A percentile compares a stretch with the other conserved stretches of the same genome.
phyloP scores from a whole-genome alignment of 306 rosid species.

The Inga laurina region DNA sequence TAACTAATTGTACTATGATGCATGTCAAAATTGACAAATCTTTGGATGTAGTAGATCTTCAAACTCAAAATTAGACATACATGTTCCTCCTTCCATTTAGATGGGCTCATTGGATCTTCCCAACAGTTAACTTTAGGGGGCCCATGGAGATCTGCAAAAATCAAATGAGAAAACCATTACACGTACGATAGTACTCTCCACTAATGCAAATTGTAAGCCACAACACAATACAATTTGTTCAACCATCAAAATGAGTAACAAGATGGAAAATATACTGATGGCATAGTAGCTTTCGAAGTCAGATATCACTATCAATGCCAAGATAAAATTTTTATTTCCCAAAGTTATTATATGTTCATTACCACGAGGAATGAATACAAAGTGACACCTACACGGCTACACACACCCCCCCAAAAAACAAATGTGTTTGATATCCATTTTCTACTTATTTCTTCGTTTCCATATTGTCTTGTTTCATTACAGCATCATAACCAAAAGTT shows the following conservation, averaged over 20 bases:
- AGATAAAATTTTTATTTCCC: not conserved
- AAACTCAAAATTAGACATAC: slow-evolving; percentile 52
- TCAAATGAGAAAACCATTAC: slow-evolving; percentile 26
- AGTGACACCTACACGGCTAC: not conserved
- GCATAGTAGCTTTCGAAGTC: not conserved
- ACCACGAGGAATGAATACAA: slow-evolving; percentile 6
- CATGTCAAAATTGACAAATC: not conserved
- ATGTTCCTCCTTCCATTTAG: slow-evolving; percentile 99
- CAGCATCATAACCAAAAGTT: not conserved
- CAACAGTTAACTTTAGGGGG: slow-evolving; percentile 70
- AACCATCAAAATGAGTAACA: not conserved
- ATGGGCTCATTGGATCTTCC: slow-evolving; percentile 90
- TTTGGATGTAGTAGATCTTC: slow-evolving; percentile 1
- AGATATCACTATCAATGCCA: slow-evolving; percentile 5
- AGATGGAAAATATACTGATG: not conserved
- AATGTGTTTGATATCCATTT: not conserved
- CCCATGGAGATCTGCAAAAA: slow-evolving; percentile 83
- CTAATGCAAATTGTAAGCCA: not conserved
- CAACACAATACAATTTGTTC: slow-evolving; percentile 11
- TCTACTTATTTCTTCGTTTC: not conserved
- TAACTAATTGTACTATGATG: slow-evolving; percentile 13
- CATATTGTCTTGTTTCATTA: not conserved
- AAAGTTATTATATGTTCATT: not conserved
- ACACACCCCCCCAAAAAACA: not conserved
- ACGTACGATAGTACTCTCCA: not conserved